phyloP scores from a whole-genome alignment of 768 basidiomycete species.

The Basidioascus undulatus region DNA sequence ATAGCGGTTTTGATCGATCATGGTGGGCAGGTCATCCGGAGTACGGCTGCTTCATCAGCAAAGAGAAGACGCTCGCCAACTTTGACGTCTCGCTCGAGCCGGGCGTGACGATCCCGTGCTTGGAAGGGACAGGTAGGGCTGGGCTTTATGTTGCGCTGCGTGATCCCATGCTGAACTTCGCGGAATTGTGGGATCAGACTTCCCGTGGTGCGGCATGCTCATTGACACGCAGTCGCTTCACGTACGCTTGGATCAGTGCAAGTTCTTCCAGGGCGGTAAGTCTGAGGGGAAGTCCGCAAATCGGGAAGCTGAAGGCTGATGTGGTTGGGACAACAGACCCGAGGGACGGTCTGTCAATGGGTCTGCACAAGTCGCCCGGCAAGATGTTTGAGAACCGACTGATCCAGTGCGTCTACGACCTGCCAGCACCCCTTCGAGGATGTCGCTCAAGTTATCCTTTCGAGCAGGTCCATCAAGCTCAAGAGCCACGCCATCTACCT shows the following conservation, averaged over 20 bases:
- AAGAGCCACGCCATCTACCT: conserved; percentile 58
- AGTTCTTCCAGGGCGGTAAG: conserved; percentile 4
- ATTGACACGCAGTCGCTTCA: conserved; percentile 57
- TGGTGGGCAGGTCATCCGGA: conserved; percentile 47
- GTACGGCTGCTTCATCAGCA: conserved; percentile 76
- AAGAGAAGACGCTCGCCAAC: conserved; percentile 70
- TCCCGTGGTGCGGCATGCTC: conserved; percentile 79
- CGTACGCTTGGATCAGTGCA: conserved; percentile 40
- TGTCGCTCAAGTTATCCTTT: conserved; percentile 6
- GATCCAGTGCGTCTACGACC: conserved; percentile 31
- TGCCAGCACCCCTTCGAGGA: background rate
- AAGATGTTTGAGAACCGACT: conserved; percentile 42
- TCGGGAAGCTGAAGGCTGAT: background rate
- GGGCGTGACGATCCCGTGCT: conserved; percentile 21
- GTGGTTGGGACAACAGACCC: conserved; percentile 26
- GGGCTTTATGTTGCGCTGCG: background rate
- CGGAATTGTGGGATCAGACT: conserved; percentile 24
- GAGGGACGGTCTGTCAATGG: conserved; percentile 44
- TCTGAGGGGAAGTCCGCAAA: background rate
- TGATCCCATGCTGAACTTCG: conserved; percentile 31
- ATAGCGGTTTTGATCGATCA: background rate
- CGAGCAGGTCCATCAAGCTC: conserved; percentile 37
- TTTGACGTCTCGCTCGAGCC: conserved; percentile 29
- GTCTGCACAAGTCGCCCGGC: conserved; percentile 40
- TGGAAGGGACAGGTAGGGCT: conserved; percentile 1